phyloP scores from a whole-genome alignment of 805 yeast genomes.

The Sugiyamaella smithiae region DNA sequence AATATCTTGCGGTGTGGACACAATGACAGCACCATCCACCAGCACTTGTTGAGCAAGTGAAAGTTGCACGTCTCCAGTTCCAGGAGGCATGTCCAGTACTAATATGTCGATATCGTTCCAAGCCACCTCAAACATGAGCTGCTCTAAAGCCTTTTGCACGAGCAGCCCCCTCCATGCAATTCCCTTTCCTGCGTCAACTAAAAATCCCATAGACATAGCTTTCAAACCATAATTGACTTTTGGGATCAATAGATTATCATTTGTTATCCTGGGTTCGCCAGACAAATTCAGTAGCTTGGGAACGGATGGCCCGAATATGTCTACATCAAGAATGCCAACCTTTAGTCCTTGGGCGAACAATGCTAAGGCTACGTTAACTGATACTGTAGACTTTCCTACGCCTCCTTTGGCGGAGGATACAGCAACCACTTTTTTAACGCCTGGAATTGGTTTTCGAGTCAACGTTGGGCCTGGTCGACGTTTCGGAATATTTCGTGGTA shows the following conservation, averaged over 20 bases:
- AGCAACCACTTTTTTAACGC: constrained; percentile 59
- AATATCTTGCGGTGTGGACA: constrained; percentile 83
- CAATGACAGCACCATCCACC: constrained; percentile 77
- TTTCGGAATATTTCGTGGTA: constrained; percentile 40
- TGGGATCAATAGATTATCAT: constrained; percentile 58
- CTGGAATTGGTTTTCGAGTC: constrained; percentile 46
- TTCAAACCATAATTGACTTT: constrained; percentile 70
- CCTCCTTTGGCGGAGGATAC: constrained; percentile 81
- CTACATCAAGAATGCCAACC: constrained; percentile 75
- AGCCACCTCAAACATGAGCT: constrained; percentile 74
- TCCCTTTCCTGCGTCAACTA: constrained; percentile 60
- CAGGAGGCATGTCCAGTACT: constrained; percentile 86
- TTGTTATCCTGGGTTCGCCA: constrained; percentile 64
- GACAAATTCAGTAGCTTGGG: constrained; percentile 66
- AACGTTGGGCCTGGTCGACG: constrained; percentile 53
- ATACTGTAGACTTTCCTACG: constrained; percentile 74
- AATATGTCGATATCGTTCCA: constrained; percentile 67
- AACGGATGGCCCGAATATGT: constrained; percentile 80
- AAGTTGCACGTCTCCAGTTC: constrained; percentile 85
- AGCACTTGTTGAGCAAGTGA: constrained; percentile 76
- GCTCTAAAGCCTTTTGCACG: constrained; percentile 85
- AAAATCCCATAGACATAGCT: constrained; percentile 87
- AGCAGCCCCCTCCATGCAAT: constrained; percentile 84
- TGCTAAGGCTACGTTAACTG: constrained; percentile 64
- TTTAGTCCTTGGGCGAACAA: constrained; percentile 51